Conservation (phyloP, 176 grass and related monocot genomes). For the Hyparrhenia diplandra region DNA sequence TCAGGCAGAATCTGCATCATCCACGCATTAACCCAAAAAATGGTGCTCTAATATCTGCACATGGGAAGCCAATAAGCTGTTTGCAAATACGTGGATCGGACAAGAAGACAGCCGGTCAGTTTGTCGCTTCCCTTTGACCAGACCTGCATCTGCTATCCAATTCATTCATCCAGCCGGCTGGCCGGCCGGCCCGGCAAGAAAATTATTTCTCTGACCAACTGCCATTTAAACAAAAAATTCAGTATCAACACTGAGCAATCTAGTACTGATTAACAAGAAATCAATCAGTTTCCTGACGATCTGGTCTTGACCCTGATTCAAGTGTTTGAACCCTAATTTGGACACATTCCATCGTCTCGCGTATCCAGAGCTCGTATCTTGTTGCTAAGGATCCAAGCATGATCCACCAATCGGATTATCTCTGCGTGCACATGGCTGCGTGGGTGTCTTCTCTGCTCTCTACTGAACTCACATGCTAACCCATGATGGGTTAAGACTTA, state of each 20-base stretch:
- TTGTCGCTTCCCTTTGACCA: not conserved
- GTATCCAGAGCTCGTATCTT: not conserved
- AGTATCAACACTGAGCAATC: too few species aligned
- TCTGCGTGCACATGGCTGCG: not conserved
- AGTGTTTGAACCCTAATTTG: too few species aligned
- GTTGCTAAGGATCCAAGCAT: not conserved
- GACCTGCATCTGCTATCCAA: not conserved
- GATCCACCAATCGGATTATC: not conserved
- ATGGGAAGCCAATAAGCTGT: not conserved
- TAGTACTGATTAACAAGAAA: too few species aligned
- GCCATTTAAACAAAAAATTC: too few species aligned
- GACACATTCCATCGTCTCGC: not conserved
- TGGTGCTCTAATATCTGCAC: not conserved
- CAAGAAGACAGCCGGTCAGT: not conserved
- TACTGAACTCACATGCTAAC: not conserved
- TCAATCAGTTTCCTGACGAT: too few species aligned
- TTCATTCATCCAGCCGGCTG: not conserved
- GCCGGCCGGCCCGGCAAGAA: not conserved
- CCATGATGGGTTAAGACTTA: not conserved
- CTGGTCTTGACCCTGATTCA: too few species aligned
- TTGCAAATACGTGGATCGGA: not conserved
- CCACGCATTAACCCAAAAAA: not conserved
- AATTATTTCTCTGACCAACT: not conserved
- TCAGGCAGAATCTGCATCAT: not conserved
- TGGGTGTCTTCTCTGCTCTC: not conserved